A percentile compares a stretch with the other conserved stretches of the same genome.
Conservation (phyloP, 2,329 filamentous ascomycete genomes). For the Coniella vitis region DNA sequence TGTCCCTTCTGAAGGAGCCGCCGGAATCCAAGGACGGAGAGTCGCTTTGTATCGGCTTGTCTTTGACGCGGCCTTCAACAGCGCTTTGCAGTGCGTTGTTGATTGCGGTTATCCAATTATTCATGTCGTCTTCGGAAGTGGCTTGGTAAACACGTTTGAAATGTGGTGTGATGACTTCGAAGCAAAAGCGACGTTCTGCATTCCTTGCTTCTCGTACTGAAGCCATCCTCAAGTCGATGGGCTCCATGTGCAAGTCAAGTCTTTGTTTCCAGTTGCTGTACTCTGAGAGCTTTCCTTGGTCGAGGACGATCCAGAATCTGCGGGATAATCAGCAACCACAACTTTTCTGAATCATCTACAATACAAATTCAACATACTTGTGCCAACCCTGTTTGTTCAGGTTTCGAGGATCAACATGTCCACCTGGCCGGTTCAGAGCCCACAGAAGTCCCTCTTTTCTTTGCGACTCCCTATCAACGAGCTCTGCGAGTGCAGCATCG, state of each 20-base stretch:
- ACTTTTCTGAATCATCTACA: too few relatives aligned
- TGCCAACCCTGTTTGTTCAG: slow-evolving; percentile 98
- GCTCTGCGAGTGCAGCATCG: slow-evolving; percentile 47
- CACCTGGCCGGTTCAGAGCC: slow-evolving; percentile 87
- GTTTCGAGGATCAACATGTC: slow-evolving; percentile 89
- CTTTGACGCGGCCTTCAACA: slow-evolving; percentile 69
- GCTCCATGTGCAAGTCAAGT: slow-evolving; percentile 94
- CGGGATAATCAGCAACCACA: slow-evolving; percentile 14
- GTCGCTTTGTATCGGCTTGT: slow-evolving; percentile 36
- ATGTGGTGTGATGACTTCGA: slow-evolving; percentile 95
- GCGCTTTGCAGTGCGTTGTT: slow-evolving; percentile 97
- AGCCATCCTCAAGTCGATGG: slow-evolving; percentile 93
- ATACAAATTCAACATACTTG: slow-evolving; percentile 59
- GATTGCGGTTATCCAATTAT: slow-evolving; percentile 89
- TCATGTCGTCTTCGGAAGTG: slow-evolving; percentile 97
- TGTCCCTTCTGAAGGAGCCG: slow-evolving; percentile 67
- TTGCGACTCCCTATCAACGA: slow-evolving; percentile 53
- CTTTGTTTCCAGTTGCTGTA: slow-evolving; percentile 99
- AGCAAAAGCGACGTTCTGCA: slow-evolving; percentile 91
- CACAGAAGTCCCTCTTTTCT: slow-evolving; percentile 92
- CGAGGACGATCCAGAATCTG: slow-evolving; percentile 97
- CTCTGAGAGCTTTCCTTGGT: slow-evolving; percentile 92
- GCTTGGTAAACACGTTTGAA: slow-evolving; percentile 96
- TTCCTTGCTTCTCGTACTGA: slow-evolving; percentile 94
- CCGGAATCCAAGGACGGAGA: slow-evolving; percentile 37